Evolutionary conservation across 2,329 filamentous ascomycete genomes (phyloP), one percentile per base, ranked within the genome.

Genomic region (Aquanectria penicillioides): DNA sequence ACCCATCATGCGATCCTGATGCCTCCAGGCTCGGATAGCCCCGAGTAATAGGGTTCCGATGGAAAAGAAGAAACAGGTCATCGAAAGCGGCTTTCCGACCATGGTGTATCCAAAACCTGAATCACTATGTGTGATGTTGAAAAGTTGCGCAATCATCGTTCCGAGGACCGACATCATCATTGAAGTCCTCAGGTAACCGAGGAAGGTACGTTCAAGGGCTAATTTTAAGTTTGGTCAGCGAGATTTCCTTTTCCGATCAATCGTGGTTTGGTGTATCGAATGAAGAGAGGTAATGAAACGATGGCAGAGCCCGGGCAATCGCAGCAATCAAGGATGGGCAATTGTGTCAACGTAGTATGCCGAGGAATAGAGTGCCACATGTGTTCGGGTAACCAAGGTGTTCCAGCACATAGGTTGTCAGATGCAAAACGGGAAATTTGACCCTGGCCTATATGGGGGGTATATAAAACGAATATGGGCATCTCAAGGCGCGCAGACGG

Each of bases 201-300:
- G 83, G 70, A 89, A 93, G 15, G 90, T 93, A 55, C 90, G 81
- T 74, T 93, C 89, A 52, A 92, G 83, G 31, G 90, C 90, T 92
- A 40, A 26, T 58, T 54, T 6, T 4, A 15, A 36, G 26, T 7
- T 34, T 17, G 5, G 47, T 62, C 18, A 62, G 62, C 15, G 43
- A 20, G 23, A 26, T 26, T 15, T 40, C 15, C 20, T 25, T 2
- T 12, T 25, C 6, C 3, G 15, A 43, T 37, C n/a, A n/a, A n/a
- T n/a, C n/a, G n/a, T n/a, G n/a, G n/a, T n/a, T n/a, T n/a, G n/a
- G n/a, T n/a, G n/a, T n/a, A n/a, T n/a, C n/a, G n/a, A n/a, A n/a
- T n/a, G n/a, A n/a, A n/a, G n/a, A n/a, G n/a, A n/a, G n/a, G n/a
- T n/a, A n/a, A n/a, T n/a, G n/a, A n/a, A n/a, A n/a, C n/a, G n/a